Evolutionary conservation across 495 filamentous ascomycete species (phyloP), one percentile per base, ranked within the genome.

Genomic region (Acidomyces sp.): DNA sequence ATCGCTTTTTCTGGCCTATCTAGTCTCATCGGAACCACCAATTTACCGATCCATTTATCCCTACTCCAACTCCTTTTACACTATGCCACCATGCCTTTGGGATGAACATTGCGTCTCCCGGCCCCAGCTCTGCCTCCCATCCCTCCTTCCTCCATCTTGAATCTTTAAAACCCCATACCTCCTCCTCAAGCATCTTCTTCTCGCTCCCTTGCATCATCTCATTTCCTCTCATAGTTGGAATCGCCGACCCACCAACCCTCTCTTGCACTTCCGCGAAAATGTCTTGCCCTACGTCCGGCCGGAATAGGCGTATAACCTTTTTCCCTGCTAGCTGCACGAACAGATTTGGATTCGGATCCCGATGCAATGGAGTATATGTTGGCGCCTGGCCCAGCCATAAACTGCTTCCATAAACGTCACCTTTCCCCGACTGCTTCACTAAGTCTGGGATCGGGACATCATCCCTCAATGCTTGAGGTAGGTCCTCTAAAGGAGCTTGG

Each of bases 81-180:
- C 82, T 85, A 69, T 97, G 90, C 90, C 90, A 97, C 85, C 86
- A 97, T 10, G 84, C 85, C 44, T 72, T 75, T 0, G 88, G 90
- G 40, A 97, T 87, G 55, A 88, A 95, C 30, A 96, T 43, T 0
- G 67, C 75, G 65, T 95, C 86, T 0, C 81, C 78, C 11, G 68
- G 61, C 2, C 59, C 55, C 9, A 32, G 12, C 53, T 61, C 51
- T 77, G 78, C 46, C 17, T 59, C 53, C 6, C 15, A 34, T 18
- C 12, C 31, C 6, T 6, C 7, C 6, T 16, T 18, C 9, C 7
- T 12, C 12, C 6, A 34, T n/a, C n/a, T n/a, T 6, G 15, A 16
- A 18, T 18, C 16, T 6, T 41, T 28, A 45, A 62, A 52, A 1
- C 60, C 65, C 90, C 90, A 97, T 12, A 96, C 71, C 3, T 65